Percentiles rank a stretch among this genome's conserved stretches.
phyloP scores from a whole-genome alignment of 1,284 basidiomycete genomes.

The Xerocomus tenax region DNA sequence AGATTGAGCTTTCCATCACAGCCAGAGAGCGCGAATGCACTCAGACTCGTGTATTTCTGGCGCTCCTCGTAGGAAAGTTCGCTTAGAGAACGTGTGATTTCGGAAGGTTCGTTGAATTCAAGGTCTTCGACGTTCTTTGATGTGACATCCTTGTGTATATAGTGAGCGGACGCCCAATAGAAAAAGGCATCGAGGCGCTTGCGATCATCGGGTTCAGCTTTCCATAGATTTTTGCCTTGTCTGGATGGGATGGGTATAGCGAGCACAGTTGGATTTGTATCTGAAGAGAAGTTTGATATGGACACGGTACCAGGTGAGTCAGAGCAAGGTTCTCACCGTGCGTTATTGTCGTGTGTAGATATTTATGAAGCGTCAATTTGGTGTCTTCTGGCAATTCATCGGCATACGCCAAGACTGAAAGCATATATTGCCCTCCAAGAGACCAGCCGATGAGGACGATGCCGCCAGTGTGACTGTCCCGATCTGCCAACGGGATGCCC shows the following conservation, averaged over 20 bases:
- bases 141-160: slow-evolving; percentile 12
- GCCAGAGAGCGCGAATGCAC: slow-evolving; percentile 4
- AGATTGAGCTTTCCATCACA: slow-evolving; percentile 14
- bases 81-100: slow-evolving; percentile 8
- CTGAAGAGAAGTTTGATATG: background rate
- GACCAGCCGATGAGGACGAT: slow-evolving; percentile 25
- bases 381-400: slow-evolving; percentile 14
- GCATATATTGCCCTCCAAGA: slow-evolving; percentile 11
- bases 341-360: slow-evolving; percentile 20
- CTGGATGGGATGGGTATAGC: slow-evolving; percentile 5
- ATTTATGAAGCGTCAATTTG: slow-evolving; percentile 14
- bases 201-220: slow-evolving; percentile 5
- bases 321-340: slow-evolving; percentile 15
- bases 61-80: slow-evolving; percentile 18
- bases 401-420: slow-evolving; percentile 18
- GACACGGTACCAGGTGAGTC: background rate
- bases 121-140: slow-evolving; percentile 21
- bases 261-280: background rate
- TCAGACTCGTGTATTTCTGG: slow-evolving; percentile 11
- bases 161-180: slow-evolving; percentile 15
- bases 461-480: slow-evolving; percentile 10
- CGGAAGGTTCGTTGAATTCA: slow-evolving; percentile 13
- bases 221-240: background rate
- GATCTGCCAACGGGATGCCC: slow-evolving; percentile 14
- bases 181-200: slow-evolving; percentile 18